Base-by-base conservation (phyloP, 257 asterid species). In the Ajuga chamaepitys region DNA sequence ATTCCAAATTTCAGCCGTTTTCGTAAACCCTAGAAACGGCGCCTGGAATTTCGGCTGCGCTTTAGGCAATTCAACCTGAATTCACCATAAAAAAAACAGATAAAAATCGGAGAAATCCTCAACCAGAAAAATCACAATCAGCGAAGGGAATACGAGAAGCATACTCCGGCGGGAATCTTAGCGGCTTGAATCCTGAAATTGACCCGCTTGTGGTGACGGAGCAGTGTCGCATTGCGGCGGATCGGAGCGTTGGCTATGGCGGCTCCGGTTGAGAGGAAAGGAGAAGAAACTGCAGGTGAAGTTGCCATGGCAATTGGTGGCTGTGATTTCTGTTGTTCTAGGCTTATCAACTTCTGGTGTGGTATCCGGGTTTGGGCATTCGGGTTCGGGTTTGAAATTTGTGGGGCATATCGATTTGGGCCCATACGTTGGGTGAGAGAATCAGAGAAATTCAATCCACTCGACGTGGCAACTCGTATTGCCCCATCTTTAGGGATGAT, bases 1-100 rank as follows among this genome's bases (percentile, higher is more conserved):
- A 70, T 89, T 93, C 96, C 97, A 93, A 71, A 69, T 80, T 47
- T 87, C 98, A 12, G 98, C 98, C 0, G 93, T 86, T 51, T 78
- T 82, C 0, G 97, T 93, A 71, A 93, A 89, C 4, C 98, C 98
- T 20, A 75, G 66, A 60, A 89, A 80, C 2, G 97, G 95, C 10
- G 82, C 73, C 75, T 78, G 66, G 30, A 87, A 83, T 76, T 81
- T 87, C 1, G 96, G 98, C 81, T 74, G 70, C 54, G 78, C 80
- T 37, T 78, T 93, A 0, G 98, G 96, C 54, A 85, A 22, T 58
- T 85, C 92, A 66, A 89, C 87, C 98, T 89, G 73, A 38, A 37
- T 25, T 25, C 53, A 0, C 0, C 0, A 45, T 7, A 44, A 11
- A 24, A 12, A 46, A 42, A 6, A 22, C 0, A 18, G 25, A 28